Conservation (phyloP, 1,284 basidiomycete genomes). For the Xanthoconium separans region DNA sequence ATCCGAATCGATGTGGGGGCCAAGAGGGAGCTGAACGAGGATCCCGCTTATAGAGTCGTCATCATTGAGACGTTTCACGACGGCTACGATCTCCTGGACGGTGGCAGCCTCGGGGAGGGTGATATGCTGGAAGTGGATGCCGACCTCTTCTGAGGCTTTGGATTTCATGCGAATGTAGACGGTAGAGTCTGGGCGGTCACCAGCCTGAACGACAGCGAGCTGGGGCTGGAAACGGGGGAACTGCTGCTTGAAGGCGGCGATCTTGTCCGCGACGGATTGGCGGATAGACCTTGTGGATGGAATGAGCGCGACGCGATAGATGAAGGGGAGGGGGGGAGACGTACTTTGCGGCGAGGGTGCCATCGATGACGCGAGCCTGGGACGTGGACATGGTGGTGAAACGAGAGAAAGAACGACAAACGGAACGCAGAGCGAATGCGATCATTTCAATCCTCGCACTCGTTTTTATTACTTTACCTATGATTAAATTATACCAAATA, state of each 20-base stretch:
- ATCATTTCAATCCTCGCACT: constrained; percentile 5
- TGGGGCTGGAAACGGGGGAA: constrained; percentile 87
- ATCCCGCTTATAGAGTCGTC: constrained; percentile 87
- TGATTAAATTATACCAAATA: background rate
- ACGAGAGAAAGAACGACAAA: constrained; percentile 37
- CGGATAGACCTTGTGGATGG: constrained; percentile 67
- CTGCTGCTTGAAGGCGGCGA: constrained; percentile 57
- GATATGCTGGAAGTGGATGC: constrained; percentile 88
- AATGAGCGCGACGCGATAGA: constrained; percentile 9
- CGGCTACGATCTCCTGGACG: constrained; percentile 75
- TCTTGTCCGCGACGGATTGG: constrained; percentile 65
- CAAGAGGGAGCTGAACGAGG: constrained; percentile 96
- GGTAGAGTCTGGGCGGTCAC: constrained; percentile 84
- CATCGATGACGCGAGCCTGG: constrained; percentile 75
- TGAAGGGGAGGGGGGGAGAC: constrained; percentile 20
- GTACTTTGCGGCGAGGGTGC: constrained; percentile 86
- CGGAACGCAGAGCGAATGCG: constrained; percentile 1
- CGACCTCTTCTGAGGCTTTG: constrained; percentile 94
- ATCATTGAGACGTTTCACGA: constrained; percentile 82
- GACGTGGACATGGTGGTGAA: constrained; percentile 48
- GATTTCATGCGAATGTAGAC: constrained; percentile 98
- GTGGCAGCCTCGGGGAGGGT: constrained; percentile 68
- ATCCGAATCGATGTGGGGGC: constrained; percentile 78
- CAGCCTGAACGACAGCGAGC: constrained; percentile 94
- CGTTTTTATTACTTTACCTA: background rate